Evolutionary conservation across 768 basidiomycete species (phyloP), one percentile per base, ranked within the genome.

Genomic region (Macrolepiota albuminosa): DNA sequence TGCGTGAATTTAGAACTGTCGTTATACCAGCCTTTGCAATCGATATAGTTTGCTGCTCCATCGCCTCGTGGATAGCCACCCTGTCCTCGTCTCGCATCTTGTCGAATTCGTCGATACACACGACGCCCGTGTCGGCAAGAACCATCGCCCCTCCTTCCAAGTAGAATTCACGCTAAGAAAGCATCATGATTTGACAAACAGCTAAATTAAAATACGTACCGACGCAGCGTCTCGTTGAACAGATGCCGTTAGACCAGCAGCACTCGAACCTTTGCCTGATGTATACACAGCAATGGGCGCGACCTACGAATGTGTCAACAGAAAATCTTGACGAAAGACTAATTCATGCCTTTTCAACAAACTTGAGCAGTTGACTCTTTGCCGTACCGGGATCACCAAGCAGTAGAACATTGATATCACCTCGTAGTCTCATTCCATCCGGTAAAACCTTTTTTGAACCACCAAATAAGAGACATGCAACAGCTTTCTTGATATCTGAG

Each of bases 21-120:
- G 97, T 98, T 58, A 99, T 99, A 62, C 96, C 97, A 4, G 97
- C 97, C 72, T 99, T 98, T 18, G 96, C 96, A 63, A 99, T 98
- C 2, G 97, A 98, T 66, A 99, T 98, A 0, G 97, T 99, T 69
- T 98, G 96, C 69, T 99, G 97, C 69, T 99, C 97, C 97, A 99
- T 99, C 14, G 96, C 97, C 76, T 98, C 97, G 73, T 98, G 97
- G 61, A 98, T 98, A 0, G 97, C 97, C 5, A 98, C 97, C 57
- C 97, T 87, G 71, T 99, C 97, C 73, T 98, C 96, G 66, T 99
- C 97, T 42, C 96, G 82, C 97, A 99, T 99, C 78, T 99, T 99
- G 76, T 99, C 97, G 67, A 99, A 99, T 72, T 99, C 97, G 67
- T 99, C 97, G 69, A 99, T 99, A 69, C 97, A 98, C 42, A 98